These are phyloP conservation scores for Diaporthe citrichinensis DNA, from an alignment of 2,329 filamentous ascomycete species.

Conservation along the genomic window DNA sequence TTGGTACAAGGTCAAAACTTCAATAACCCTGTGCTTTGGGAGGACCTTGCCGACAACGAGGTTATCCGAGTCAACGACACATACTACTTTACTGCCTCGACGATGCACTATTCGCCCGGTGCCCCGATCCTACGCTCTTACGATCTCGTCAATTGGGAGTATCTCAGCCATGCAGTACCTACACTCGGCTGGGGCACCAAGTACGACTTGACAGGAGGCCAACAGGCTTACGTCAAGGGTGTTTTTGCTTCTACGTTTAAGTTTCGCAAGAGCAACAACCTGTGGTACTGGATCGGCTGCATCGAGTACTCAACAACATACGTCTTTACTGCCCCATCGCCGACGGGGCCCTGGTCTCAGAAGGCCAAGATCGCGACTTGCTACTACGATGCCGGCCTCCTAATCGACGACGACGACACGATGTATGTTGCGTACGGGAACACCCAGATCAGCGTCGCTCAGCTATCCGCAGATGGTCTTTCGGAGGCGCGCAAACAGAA, in stretches of 20 bases:
- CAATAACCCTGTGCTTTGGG: not conserved
- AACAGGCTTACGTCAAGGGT: slow-evolving; percentile 64
- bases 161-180: slow-evolving; percentile 61
- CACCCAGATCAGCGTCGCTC: slow-evolving; percentile 62
- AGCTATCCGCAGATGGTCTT: slow-evolving; percentile 64
- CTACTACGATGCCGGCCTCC: slow-evolving; percentile 70
- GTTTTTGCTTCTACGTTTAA: slow-evolving; percentile 69
- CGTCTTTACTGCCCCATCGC: slow-evolving; percentile 63
- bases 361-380: slow-evolving; percentile 57
- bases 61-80: not conserved
- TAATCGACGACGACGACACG: slow-evolving; percentile 71
- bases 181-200: slow-evolving; percentile 59
- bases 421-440: slow-evolving; percentile 71
- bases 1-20: not conserved
- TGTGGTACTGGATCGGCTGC: slow-evolving; percentile 72
- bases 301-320: slow-evolving; percentile 65
- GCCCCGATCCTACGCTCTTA: slow-evolving; percentile 69
- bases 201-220: slow-evolving; percentile 61
- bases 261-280: slow-evolving; percentile 62
- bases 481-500: slow-evolving; percentile 58
- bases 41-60: slow-evolving; percentile 6
- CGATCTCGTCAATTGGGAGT: slow-evolving; percentile 68
- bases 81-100: slow-evolving; percentile 15
- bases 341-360: slow-evolving; percentile 60
- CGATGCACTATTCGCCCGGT: slow-evolving; percentile 48